phyloP scores from a whole-genome alignment of 106 monocot species.

The Posidonia australis region DNA sequence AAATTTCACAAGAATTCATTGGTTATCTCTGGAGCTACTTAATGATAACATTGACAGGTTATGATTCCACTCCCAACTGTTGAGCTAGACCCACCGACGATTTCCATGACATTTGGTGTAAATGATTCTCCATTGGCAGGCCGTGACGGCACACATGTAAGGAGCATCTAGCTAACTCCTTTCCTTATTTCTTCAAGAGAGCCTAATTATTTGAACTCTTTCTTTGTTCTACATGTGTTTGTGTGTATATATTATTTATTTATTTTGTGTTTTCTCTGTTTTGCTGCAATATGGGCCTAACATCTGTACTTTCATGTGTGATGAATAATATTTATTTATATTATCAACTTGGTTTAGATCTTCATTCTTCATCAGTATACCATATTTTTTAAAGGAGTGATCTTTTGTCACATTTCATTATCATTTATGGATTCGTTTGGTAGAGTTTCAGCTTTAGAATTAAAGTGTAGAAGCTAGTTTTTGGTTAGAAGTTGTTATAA shows the following conservation, averaged over 20 bases:
- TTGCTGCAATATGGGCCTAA: too few relatives aligned
- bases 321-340: background rate
- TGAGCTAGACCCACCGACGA: constrained; percentile 92
- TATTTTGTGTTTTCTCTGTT: too few relatives aligned
- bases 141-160: constrained; percentile 92
- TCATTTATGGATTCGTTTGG: too few relatives aligned
- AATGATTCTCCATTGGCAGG: constrained; percentile 98
- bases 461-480: too few relatives aligned
- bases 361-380: background rate
- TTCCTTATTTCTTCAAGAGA: background rate
- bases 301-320: background rate
- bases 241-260: too few relatives aligned
- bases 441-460: too few relatives aligned
- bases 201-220: background rate
- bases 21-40: background rate
- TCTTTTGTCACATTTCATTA: too few relatives aligned
- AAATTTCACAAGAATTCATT: background rate
- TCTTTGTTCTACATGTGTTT: too few relatives aligned
- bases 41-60: constrained; percentile 29
- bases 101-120: constrained; percentile 99
- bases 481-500: too few relatives aligned
- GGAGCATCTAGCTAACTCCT: constrained; percentile 13
- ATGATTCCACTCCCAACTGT: constrained; percentile 76
- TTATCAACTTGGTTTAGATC: background rate
- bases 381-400: background rate